Conservation (phyloP, 495 filamentous ascomycete genomes). For the Opeltia flavorubescens region DNA sequence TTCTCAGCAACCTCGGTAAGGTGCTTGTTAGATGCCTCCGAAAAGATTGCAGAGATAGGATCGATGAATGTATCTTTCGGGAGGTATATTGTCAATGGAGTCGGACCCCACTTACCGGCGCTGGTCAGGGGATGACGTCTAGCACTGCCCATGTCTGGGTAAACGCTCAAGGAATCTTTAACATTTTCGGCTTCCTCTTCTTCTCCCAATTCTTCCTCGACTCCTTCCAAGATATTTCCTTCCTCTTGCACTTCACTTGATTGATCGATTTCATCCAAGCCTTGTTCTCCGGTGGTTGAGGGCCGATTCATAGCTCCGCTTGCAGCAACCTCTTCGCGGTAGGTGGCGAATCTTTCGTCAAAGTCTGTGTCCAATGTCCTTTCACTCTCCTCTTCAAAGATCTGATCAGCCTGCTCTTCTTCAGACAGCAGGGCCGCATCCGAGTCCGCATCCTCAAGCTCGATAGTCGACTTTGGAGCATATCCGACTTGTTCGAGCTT, state of each 20-base stretch:
- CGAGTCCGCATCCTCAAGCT: background rate
- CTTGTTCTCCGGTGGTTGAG: slow-evolving; percentile 3
- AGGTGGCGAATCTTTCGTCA: background rate
- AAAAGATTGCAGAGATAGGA: slow-evolving; percentile 51
- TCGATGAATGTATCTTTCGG: slow-evolving; percentile 51
- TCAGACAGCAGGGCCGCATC: background rate
- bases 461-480: slow-evolving; percentile 11
- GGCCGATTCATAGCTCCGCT: background rate
- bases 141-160: slow-evolving; percentile 18
- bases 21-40: slow-evolving; percentile 55
- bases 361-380: slow-evolving; percentile 21
- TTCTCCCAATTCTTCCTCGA: slow-evolving; percentile 9
- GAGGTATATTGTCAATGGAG: slow-evolving; percentile 55
- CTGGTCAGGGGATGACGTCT: slow-evolving; percentile 54
- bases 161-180: slow-evolving; percentile 18
- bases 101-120: slow-evolving; percentile 48
- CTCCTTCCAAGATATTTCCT: background rate
- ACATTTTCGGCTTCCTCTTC: slow-evolving; percentile 32
- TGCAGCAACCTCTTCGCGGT: background rate
- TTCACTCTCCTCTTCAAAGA: slow-evolving; percentile 24
- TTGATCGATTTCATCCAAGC: slow-evolving; percentile 2
- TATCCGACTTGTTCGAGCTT: slow-evolving; percentile 46
- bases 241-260: slow-evolving; percentile 24
- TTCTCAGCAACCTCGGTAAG: slow-evolving; percentile 51
- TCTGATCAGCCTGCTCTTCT: slow-evolving; percentile 17